phyloP scores from a whole-genome alignment of 2,329 filamentous ascomycete genomes.

The Neopestalotiopsis clavispora region DNA sequence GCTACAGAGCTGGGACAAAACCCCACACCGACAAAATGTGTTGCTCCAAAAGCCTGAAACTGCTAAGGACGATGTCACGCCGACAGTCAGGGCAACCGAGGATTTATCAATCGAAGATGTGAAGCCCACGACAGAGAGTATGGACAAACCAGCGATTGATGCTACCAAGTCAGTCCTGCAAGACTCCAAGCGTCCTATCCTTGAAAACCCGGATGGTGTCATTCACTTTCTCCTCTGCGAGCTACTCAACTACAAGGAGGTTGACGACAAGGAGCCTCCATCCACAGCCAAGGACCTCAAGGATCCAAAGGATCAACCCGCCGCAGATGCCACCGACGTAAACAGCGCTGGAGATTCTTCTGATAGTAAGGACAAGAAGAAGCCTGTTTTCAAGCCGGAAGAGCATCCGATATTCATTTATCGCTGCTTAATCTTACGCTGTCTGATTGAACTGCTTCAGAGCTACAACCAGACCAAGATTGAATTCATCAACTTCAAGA shows the following conservation, averaged over 20 bases:
- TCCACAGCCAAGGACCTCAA: slow-evolving; percentile 42
- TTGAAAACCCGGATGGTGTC: slow-evolving; percentile 93
- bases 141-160: slow-evolving; percentile 66
- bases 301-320: slow-evolving; percentile 42
- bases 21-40: slow-evolving; percentile 39
- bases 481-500: slow-evolving; percentile 98
- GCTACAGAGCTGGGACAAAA: slow-evolving; percentile 62
- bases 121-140: slow-evolving; percentile 63
- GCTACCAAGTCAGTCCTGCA: slow-evolving; percentile 61
- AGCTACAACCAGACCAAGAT: slow-evolving; percentile 96
- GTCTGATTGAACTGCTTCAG: slow-evolving; percentile 85
- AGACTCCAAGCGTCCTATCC: slow-evolving; percentile 80
- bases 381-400: slow-evolving; percentile 83
- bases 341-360: slow-evolving; percentile 31
- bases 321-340: slow-evolving; percentile 39
- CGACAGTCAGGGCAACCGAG: slow-evolving; percentile 50
- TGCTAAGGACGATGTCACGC: slow-evolving; percentile 47
- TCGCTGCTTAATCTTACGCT: slow-evolving; percentile 91
- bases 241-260: slow-evolving; percentile 87
- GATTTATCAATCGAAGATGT: slow-evolving; percentile 56
- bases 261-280: slow-evolving; percentile 79
- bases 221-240: slow-evolving; percentile 95
- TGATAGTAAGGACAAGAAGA: slow-evolving; percentile 66
- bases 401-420: slow-evolving; percentile 97
- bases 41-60: slow-evolving; percentile 37